phyloP scores from a whole-genome alignment of 805 yeast genomes.

The Myxozyma neglecta region DNA sequence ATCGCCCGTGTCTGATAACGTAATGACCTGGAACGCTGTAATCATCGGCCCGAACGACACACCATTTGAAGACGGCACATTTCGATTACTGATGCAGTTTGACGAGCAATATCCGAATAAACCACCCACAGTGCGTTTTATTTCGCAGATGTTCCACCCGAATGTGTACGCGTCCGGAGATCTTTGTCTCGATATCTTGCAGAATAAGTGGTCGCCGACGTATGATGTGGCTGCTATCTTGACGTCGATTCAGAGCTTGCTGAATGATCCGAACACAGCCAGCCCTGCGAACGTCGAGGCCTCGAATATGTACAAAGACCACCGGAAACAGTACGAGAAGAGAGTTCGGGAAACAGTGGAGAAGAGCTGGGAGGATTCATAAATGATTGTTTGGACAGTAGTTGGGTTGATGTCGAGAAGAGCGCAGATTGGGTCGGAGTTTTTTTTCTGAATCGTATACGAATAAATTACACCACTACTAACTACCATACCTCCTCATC shows the following conservation, averaged over 20 bases:
- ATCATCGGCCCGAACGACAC: slow-evolving; percentile 97
- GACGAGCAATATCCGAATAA: slow-evolving; percentile 98
- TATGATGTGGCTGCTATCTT: slow-evolving; percentile 94
- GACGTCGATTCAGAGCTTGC: slow-evolving; percentile 82
- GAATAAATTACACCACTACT: neutral
- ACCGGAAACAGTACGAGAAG: slow-evolving; percentile 85
- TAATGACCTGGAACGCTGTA: slow-evolving; percentile 96
- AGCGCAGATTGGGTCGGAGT: neutral
- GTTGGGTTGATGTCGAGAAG: neutral
- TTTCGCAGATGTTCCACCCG: slow-evolving; percentile 96
- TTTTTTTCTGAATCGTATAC: neutral
- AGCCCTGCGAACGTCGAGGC: slow-evolving; percentile 99
- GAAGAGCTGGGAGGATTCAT: slow-evolving; percentile 68
- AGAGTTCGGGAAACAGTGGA: slow-evolving; percentile 95
- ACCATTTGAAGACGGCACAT: slow-evolving; percentile 97
- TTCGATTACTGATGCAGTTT: slow-evolving; percentile 78
- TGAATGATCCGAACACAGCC: slow-evolving; percentile 94
- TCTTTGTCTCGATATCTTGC: slow-evolving; percentile 90
- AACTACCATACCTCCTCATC: too few relatives aligned
- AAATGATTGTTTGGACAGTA: neutral
- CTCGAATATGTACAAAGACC: slow-evolving; percentile 91
- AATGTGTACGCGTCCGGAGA: slow-evolving; percentile 96
- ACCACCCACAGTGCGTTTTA: slow-evolving; percentile 89
- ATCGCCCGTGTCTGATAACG: slow-evolving; percentile 94
- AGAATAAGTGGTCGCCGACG: slow-evolving; percentile 98